These are phyloP conservation scores for Peronospora tabacina DNA, from an alignment of 352 stramenopile genomes.

Conservation along the genomic window DNA sequence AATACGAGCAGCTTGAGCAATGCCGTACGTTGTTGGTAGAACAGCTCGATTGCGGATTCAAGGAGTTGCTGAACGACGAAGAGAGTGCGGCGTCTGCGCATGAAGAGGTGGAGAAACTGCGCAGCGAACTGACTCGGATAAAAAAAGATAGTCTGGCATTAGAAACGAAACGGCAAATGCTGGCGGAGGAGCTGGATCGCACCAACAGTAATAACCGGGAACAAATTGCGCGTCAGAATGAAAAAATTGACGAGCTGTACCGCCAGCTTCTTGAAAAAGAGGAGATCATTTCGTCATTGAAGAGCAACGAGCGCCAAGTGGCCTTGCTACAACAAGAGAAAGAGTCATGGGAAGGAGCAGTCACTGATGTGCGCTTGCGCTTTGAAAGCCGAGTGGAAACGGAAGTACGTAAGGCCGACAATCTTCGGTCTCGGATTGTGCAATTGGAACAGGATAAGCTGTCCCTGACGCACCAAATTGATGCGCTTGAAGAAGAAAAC, in stretches of 20 bases:
- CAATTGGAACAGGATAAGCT: conserved; percentile 33
- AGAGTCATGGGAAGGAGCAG: conserved; percentile 28
- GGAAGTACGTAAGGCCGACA: conserved; percentile 37
- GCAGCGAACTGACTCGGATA: conserved; percentile 31
- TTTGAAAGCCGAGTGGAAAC: conserved; percentile 32
- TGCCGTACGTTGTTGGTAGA: conserved; percentile 42
- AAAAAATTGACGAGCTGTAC: conserved; percentile 54
- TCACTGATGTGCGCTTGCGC: conserved; percentile 31
- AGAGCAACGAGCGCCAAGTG: conserved; percentile 33
- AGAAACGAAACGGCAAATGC: conserved; percentile 25
- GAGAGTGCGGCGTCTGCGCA: conserved; percentile 37
- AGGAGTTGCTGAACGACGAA: conserved; percentile 60
- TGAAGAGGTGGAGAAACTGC: conserved; percentile 40
- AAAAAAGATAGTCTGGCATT: conserved; percentile 32
- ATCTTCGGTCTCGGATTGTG: conserved; percentile 30
- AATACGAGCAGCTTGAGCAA: conserved; percentile 55
- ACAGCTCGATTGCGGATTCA: conserved; percentile 61
- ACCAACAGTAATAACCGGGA: conserved; percentile 22
- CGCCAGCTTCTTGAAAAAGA: conserved; percentile 45
- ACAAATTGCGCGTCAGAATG: conserved; percentile 25
- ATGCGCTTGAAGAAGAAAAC: conserved; percentile 24
- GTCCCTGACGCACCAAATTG: conserved; percentile 22
- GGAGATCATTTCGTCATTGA: conserved; percentile 29
- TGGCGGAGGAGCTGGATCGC: conserved; percentile 33
- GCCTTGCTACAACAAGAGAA: conserved; percentile 39